These are phyloP conservation scores for Brassica incana DNA, from an alignment of 345 rosid genomes.

Conservation along the genomic window DNA sequence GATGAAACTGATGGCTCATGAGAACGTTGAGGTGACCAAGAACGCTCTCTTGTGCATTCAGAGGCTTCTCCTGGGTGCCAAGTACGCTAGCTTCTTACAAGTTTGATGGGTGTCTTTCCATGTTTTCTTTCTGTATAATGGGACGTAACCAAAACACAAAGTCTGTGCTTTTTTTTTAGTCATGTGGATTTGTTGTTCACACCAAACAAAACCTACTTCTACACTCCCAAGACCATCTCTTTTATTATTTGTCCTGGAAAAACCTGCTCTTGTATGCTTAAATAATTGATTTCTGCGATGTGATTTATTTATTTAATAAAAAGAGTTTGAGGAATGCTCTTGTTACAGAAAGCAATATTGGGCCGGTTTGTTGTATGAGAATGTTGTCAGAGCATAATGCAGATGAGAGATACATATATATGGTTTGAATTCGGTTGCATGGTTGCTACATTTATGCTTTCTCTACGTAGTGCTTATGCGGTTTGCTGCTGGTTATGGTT, in stretches of 20 bases:
- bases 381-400: background rate
- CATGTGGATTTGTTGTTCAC: constrained; percentile 19
- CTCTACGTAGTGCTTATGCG: background rate
- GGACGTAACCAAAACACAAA: constrained; percentile 15
- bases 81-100: constrained; percentile 98
- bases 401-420: background rate
- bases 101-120: constrained; percentile 39
- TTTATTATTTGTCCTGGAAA: constrained; percentile 17
- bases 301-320: constrained; percentile 23
- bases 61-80: constrained; percentile 86
- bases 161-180: background rate
- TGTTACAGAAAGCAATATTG: constrained; percentile 8
- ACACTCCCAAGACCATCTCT: constrained; percentile 19
- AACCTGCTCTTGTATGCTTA: constrained; percentile 15
- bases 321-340: constrained; percentile 8
- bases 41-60: constrained; percentile 75
- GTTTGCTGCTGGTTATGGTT: background rate
- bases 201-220: constrained; percentile 3
- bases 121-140: constrained; percentile 14
- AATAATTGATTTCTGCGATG: constrained; percentile 17
- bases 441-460: background rate
- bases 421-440: background rate
- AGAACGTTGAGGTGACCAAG: constrained; percentile 76
- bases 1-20: constrained; percentile 86
- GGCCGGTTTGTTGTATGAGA: constrained; percentile 14